Conservation (phyloP, 2,329 filamentous ascomycete species). For the Colletotrichum karsti region DNA sequence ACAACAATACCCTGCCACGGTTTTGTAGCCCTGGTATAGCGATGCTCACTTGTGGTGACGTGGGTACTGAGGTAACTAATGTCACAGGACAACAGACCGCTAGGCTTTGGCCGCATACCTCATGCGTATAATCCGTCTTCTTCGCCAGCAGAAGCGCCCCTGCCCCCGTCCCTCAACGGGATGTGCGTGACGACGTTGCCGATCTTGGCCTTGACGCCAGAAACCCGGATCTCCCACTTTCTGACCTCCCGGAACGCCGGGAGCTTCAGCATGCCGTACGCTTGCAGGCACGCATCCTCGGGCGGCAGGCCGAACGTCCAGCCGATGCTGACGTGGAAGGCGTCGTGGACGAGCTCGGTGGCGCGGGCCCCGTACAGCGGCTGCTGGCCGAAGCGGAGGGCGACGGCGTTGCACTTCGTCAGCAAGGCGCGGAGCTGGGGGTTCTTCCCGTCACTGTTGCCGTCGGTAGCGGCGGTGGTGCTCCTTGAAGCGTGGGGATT, state of each 20-base stretch:
- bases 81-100: too few species aligned
- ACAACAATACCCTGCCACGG: too few species aligned
- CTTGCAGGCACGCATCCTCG: slow-evolving; percentile 48
- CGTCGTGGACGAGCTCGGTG: slow-evolving; percentile 43
- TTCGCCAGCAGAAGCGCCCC: not conserved
- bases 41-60: not conserved
- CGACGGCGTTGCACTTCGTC: slow-evolving; percentile 70
- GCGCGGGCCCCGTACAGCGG: slow-evolving; percentile 66
- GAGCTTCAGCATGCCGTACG: slow-evolving; percentile 38
- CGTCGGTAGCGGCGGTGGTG: too few species aligned
- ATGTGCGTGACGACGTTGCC: slow-evolving; percentile 72
- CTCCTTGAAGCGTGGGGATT: not conserved
- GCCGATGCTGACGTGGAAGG: slow-evolving; percentile 89
- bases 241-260: slow-evolving; percentile 38
- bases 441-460: slow-evolving; percentile 45
- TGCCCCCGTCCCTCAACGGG: slow-evolving; percentile 37
- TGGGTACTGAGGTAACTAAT: too few species aligned
- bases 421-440: slow-evolving; percentile 71
- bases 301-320: slow-evolving; percentile 75
- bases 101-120: not conserved
- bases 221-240: slow-evolving; percentile 60
- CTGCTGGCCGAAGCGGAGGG: slow-evolving; percentile 70
- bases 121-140: not conserved
- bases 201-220: slow-evolving; percentile 77
- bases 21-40: too few species aligned